These are phyloP conservation scores for Metschnikowia matae DNA, from an alignment of 805 yeast species.

Conservation along the genomic window DNA sequence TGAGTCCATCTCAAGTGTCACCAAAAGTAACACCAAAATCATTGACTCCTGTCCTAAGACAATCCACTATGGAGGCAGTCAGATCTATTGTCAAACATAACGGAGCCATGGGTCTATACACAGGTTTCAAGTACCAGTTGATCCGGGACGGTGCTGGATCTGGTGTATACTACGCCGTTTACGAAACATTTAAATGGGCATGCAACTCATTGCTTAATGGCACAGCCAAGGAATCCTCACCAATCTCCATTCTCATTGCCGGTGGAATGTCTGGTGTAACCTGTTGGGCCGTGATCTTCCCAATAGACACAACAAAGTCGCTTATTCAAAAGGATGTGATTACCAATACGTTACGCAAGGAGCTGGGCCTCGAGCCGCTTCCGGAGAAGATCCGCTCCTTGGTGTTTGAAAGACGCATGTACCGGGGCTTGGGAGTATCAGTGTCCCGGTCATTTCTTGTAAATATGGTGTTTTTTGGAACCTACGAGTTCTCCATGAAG, in stretches of 20 bases:
- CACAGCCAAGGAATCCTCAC: constrained; percentile 22
- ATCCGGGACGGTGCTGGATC: constrained; percentile 67
- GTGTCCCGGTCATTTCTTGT: constrained; percentile 65
- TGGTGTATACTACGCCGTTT: constrained; percentile 68
- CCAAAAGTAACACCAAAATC: constrained; percentile 15
- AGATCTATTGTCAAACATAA: constrained; percentile 50
- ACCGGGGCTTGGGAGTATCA: constrained; percentile 76
- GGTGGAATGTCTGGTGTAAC: constrained; percentile 79
- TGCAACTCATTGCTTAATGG: constrained; percentile 27
- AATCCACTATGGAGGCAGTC: constrained; percentile 41
- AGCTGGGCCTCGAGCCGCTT: constrained; percentile 43
- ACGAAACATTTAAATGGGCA: constrained; percentile 65
- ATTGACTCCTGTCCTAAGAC: constrained; percentile 8
- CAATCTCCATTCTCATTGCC: constrained; percentile 41
- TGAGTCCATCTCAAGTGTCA: too few relatives aligned
- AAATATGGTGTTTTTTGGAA: constrained; percentile 71
- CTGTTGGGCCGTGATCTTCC: constrained; percentile 74
- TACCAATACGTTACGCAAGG: constrained; percentile 54
- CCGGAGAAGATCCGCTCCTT: constrained; percentile 29
- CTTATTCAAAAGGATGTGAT: constrained; percentile 72
- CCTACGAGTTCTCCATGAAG: constrained; percentile 65
- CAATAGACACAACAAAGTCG: constrained; percentile 71
- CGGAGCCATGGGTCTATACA: constrained; percentile 63
- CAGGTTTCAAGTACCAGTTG: constrained; percentile 68
- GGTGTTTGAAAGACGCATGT: constrained; percentile 46